Conservation (phyloP, 768 basidiomycete species). For the Sarcomyxa edulis region DNA sequence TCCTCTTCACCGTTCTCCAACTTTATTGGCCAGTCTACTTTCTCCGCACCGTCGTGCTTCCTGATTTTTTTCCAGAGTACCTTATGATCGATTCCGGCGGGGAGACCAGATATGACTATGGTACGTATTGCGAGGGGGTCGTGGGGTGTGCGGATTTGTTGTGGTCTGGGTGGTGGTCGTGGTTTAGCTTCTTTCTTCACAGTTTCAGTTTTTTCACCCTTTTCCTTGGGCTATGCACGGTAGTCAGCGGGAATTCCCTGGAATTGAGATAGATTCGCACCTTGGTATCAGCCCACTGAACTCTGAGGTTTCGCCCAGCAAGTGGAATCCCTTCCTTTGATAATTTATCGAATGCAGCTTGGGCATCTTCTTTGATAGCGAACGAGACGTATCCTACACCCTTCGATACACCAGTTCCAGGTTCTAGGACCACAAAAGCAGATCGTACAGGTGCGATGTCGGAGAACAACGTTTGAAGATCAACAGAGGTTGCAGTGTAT, state of each 20-base stretch:
- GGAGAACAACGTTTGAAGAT: constrained; percentile 90
- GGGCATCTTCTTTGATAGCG: constrained; percentile 84
- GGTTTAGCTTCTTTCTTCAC: constrained; percentile 34
- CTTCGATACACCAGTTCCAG: constrained; percentile 71
- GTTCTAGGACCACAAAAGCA: constrained; percentile 88
- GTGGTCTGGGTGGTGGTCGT: constrained; percentile 27
- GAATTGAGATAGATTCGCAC: constrained; percentile 31
- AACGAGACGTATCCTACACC: constrained; percentile 97
- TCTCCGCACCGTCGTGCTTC: constrained; percentile 74
- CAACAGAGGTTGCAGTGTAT: constrained; percentile 83
- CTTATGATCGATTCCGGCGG: constrained; percentile 56
- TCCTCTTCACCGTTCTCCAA: constrained; percentile 40
- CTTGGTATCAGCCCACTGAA: constrained; percentile 79
- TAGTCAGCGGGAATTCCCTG: constrained; percentile 2
- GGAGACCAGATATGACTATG: constrained; percentile 70
- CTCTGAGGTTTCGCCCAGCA: constrained; percentile 64
- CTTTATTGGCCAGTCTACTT: constrained; percentile 64
- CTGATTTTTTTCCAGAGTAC: constrained; percentile 81
- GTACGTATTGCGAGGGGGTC: constrained; percentile 87
- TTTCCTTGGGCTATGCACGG: constrained; percentile 14
- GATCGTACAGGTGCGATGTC: constrained; percentile 92
- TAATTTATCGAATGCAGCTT: constrained; percentile 62
- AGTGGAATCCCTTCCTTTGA: constrained; percentile 59
- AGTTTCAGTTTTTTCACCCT: constrained; percentile 21
- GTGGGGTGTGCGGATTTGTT: constrained; percentile 29